phyloP scores from a whole-genome alignment of 1,284 basidiomycete species.

The Chiua sp. region DNA sequence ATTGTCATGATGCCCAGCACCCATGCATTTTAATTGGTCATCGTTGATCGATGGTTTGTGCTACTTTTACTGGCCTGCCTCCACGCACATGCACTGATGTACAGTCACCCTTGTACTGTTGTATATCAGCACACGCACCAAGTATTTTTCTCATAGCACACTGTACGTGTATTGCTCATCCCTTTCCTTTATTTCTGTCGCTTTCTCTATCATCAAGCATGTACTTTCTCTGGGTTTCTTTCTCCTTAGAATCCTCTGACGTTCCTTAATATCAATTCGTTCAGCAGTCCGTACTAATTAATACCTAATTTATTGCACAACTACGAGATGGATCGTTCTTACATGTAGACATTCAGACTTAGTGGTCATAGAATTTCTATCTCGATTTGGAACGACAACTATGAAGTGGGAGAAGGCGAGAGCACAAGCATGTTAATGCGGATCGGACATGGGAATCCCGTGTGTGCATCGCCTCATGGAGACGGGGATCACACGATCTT shows the following conservation, averaged over 20 bases:
- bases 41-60: slow-evolving; percentile 18
- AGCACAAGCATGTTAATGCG: too few relatives aligned
- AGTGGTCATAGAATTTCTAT: too few relatives aligned
- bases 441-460: too few relatives aligned
- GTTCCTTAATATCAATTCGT: slow-evolving; percentile 3
- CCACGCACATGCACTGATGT: slow-evolving; percentile 15
- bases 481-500: too few relatives aligned
- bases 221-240: slow-evolving; percentile 1
- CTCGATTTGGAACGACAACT: too few relatives aligned
- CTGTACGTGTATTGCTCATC: slow-evolving; percentile 15
- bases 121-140: slow-evolving; percentile 11
- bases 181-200: slow-evolving; percentile 2
- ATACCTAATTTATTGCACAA: slow-evolving; percentile 7
- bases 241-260: slow-evolving; percentile 1
- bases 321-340: background rate
- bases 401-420: too few relatives aligned
- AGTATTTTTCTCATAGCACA: background rate
- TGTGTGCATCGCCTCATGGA: too few relatives aligned
- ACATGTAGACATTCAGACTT: too few relatives aligned
- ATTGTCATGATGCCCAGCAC: background rate
- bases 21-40: slow-evolving; percentile 9
- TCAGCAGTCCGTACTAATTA: slow-evolving; percentile 18
- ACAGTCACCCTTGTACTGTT: slow-evolving; percentile 5
- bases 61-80: background rate
- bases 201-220: background rate